Evolutionary conservation across 768 basidiomycete species (phyloP), one percentile per base, ranked within the genome.

Genomic region (Mycena maculata): DNA sequence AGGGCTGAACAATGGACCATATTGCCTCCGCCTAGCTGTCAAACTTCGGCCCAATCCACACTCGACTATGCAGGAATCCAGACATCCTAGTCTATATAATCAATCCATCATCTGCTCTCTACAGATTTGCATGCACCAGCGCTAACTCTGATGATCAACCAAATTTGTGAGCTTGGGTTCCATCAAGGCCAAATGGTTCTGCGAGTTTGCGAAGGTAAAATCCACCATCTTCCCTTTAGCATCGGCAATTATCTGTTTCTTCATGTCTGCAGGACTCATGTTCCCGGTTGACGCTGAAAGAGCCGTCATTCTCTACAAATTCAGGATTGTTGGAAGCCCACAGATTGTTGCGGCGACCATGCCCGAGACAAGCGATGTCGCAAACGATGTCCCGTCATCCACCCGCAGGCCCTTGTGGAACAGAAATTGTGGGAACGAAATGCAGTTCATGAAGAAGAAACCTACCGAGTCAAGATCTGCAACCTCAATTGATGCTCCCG

Each of bases 401-500:
- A n/a, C 25, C 48, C 4, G 15, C 25, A 49, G 25, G 9, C 27
- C 27, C 27, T 49, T 30, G 48, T 49, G 3, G 48, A 30, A 31
- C 50, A 4, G 30, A 52, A n/a, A n/a, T n/a, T n/a, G n/a, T 33
- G 30, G 2, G 30, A 52, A n/a, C 30, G 25, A 33, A 52, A n/a
- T n/a, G n/a, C n/a, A n/a, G n/a, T 52, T 31, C 30, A 52, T 33
- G n/a, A 52, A 33, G 33, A 20, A 52, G 50, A n/a, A 52, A 52
- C 30, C 7, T 31, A 31, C 30, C 30, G 30, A 13, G 4, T n/a
- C n/a, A 28, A 33, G 16, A 31, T 33, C 20, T 7, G 50, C 50
- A 20, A 8, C 28, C 15, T 31, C 4, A 33, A 52, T 52, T 3
- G 50, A 52, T 31, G 28, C 30, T 16, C 50, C 50, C 16, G 50